Conservation (phyloP, 1,284 basidiomycete genomes). For the Tilletiopsis washingtonensis region DNA sequence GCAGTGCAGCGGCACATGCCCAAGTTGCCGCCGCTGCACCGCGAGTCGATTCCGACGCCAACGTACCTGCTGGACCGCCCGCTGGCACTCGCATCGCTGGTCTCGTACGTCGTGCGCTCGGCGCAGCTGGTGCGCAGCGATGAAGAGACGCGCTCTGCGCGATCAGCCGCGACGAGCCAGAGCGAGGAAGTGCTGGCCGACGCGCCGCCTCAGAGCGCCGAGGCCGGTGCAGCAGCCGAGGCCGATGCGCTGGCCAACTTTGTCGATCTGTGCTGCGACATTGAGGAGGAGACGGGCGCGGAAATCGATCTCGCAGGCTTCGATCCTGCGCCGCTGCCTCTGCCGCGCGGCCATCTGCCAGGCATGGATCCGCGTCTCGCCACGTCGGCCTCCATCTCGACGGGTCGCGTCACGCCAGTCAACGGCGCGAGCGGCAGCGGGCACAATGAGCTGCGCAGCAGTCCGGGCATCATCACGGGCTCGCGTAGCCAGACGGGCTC, state of each 20-base stretch:
- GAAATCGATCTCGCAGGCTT: slow-evolving; percentile 30
- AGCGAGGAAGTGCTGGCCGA: not conserved
- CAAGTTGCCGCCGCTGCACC: slow-evolving; percentile 19
- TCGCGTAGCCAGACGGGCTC: too few species aligned
- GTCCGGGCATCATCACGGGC: too few species aligned
- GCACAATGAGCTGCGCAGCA: too few species aligned
- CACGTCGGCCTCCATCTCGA: too few species aligned
- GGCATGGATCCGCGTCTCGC: too few species aligned
- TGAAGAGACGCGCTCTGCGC: not conserved
- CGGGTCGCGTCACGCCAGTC: too few species aligned
- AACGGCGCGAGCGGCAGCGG: too few species aligned
- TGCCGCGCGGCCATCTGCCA: too few species aligned
- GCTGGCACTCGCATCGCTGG: slow-evolving; percentile 24
- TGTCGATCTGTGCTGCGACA: slow-evolving; percentile 22
- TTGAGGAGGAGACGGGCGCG: slow-evolving; percentile 29
- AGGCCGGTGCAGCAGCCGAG: not conserved
- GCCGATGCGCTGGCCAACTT: slow-evolving; percentile 17
- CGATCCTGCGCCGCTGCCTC: slow-evolving; percentile 17
- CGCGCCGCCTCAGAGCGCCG: not conserved
- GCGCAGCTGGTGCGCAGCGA: slow-evolving; percentile 10
- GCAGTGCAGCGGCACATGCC: slow-evolving; percentile 9
- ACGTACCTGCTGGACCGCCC: slow-evolving; percentile 30
- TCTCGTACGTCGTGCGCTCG: slow-evolving; percentile 20
- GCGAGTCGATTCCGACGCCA: slow-evolving; percentile 23
- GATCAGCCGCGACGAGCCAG: not conserved